Percentiles rank a stretch among this genome's conserved stretches.
Conservation (phyloP, 441 rosid genomes). For the Corymbia citriodora region DNA sequence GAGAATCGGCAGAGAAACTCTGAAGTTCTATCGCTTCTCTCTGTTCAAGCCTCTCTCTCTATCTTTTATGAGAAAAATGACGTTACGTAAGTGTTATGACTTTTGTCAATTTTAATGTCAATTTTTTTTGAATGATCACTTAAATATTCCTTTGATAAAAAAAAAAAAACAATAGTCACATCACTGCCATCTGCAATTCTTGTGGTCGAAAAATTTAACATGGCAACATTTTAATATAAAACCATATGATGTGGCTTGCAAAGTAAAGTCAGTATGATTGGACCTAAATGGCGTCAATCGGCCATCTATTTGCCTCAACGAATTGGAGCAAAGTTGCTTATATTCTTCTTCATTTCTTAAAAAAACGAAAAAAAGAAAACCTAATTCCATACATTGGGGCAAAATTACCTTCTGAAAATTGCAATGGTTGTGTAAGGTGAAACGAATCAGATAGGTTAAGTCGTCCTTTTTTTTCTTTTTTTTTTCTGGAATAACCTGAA, state of each 20-base stretch:
- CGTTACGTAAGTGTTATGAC: too few relatives aligned
- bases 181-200: not conserved
- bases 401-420: not conserved
- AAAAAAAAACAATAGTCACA: too few relatives aligned
- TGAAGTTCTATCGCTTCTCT: not conserved
- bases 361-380: too few relatives aligned
- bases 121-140: not conserved
- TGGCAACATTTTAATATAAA: not conserved
- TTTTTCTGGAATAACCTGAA: constrained; percentile 41
- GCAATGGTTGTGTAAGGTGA: not conserved
- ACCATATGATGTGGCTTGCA: not conserved
- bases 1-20: not conserved
- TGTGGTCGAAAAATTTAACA: rapidly evolving
- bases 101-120: too few relatives aligned
- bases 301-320: not conserved
- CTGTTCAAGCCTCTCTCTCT: not conserved
- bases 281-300: not conserved
- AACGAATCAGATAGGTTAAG: not conserved
- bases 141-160: not conserved
- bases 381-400: not conserved
- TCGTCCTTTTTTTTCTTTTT: not conserved
- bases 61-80: too few relatives aligned
- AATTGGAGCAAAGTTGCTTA: not conserved
- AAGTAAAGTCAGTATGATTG: not conserved
- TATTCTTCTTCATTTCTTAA: too few relatives aligned